Evolutionary conservation across 306 rosid species (phyloP).

Genomic region (Prunus mume): DNA sequence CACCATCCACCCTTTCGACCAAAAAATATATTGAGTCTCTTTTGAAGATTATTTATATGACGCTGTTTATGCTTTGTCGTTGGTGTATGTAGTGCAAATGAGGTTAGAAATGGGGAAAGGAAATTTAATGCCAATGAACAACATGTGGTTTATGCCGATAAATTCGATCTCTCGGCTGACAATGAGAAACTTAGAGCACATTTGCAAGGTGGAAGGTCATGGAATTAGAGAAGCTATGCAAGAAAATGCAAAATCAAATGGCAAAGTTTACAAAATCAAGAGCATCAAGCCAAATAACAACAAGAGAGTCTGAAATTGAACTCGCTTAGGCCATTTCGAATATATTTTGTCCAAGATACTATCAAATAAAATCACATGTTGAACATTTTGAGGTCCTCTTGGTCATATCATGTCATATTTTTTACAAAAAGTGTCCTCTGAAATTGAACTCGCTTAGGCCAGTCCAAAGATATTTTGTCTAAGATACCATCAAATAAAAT

Average conservation of each 20-base stretch:
- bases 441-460: too few species aligned
- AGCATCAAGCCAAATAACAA: conserved; percentile 32
- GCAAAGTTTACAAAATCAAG: conserved; percentile 66
- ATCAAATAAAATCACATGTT: too few species aligned
- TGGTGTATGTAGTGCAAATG: conserved; percentile 59
- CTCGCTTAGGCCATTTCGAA: too few species aligned
- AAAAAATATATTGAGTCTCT: background rate
- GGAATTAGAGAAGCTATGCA: conserved; percentile 78
- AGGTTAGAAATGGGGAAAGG: conserved; percentile 32
- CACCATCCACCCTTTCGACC: too few species aligned
- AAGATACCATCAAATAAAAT: too few species aligned
- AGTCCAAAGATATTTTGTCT: too few species aligned
- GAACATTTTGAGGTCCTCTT: too few species aligned
- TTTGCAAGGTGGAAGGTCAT: conserved; percentile 87
- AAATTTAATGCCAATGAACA: conserved; percentile 45
- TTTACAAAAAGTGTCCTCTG: too few species aligned
- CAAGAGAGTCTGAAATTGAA: too few species aligned
- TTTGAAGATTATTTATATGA: background rate
- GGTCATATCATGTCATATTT: too few species aligned
- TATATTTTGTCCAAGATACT: too few species aligned
- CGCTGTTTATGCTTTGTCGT: conserved; percentile 16
- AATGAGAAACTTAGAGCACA: conserved; percentile 59
- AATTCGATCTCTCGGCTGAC: conserved; percentile 50
- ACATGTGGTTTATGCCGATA: conserved; percentile 53
- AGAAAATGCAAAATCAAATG: conserved; percentile 79